Evolutionary conservation across 2,329 filamentous ascomycete species (phyloP).

Genomic region (Fusarium pseudonygamai): DNA sequence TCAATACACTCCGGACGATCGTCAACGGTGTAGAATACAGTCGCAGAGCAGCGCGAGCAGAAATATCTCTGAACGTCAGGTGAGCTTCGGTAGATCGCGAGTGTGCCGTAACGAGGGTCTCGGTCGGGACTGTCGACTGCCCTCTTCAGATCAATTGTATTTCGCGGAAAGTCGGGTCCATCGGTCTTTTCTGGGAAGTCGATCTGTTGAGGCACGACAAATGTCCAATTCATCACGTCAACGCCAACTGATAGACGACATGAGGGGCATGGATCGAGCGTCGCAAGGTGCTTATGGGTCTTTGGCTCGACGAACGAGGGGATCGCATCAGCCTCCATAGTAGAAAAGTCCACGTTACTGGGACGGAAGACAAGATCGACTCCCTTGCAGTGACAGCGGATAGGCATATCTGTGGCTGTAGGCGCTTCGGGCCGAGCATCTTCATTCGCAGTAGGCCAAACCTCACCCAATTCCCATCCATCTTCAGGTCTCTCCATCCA

Average conservation of each 20-base stretch:
- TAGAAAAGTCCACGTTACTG: slow-evolving; percentile 39
- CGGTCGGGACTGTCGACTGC: slow-evolving; percentile 44
- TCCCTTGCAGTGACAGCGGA: slow-evolving; percentile 59
- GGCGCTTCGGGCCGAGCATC: slow-evolving; percentile 8
- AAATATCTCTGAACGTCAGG: slow-evolving; percentile 58
- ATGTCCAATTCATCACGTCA: slow-evolving; percentile 59
- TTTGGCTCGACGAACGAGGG: slow-evolving; percentile 56
- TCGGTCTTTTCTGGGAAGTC: slow-evolving; percentile 37
- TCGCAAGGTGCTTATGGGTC: slow-evolving; percentile 51
- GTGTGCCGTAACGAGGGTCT: slow-evolving; percentile 53
- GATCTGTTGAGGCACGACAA: slow-evolving; percentile 52
- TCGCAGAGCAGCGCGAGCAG: slow-evolving; percentile 58
- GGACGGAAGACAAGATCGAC: slow-evolving; percentile 54
- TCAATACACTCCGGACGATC: slow-evolving; percentile 53
- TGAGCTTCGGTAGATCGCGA: slow-evolving; percentile 56
- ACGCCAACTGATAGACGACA: slow-evolving; percentile 54
- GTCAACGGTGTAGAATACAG: slow-evolving; percentile 56
- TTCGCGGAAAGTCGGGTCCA: slow-evolving; percentile 11
- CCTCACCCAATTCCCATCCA: slow-evolving; percentile 43
- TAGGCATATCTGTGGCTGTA: slow-evolving; percentile 42
- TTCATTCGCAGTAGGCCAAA: slow-evolving; percentile 44
- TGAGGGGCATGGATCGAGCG: slow-evolving; percentile 58
- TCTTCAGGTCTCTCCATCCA: slow-evolving; percentile 40
- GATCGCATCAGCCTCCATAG: slow-evolving; percentile 41
- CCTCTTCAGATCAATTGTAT: slow-evolving; percentile 43